Evolutionary conservation across 2,329 filamentous ascomycete species (phyloP).

Genomic region (Xylariaceae sp.): DNA sequence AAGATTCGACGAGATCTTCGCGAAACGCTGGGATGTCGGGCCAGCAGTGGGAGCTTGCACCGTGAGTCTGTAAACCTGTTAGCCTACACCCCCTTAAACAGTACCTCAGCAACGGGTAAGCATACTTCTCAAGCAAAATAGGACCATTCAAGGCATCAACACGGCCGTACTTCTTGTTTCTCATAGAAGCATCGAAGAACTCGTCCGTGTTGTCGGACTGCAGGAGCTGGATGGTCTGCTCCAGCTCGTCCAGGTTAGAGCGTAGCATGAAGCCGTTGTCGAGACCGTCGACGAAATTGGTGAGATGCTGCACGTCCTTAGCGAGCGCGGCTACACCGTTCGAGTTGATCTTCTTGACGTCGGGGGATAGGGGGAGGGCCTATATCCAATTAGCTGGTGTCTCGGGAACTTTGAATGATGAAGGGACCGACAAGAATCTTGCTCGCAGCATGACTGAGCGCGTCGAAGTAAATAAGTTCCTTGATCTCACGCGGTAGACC

Average conservation of each 20-base stretch:
- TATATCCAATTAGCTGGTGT: not conserved
- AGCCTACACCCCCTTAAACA: slow-evolving; percentile 13
- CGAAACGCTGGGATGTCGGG: slow-evolving; percentile 59
- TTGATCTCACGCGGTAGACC: slow-evolving; percentile 95
- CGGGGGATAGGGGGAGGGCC: slow-evolving; percentile 69
- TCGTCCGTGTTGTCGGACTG: slow-evolving; percentile 87
- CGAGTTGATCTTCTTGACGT: slow-evolving; percentile 81
- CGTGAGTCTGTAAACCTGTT: slow-evolving; percentile 50
- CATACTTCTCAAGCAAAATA: slow-evolving; percentile 83
- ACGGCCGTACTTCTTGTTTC: slow-evolving; percentile 89
- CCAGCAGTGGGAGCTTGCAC: slow-evolving; percentile 54
- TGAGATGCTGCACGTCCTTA: slow-evolving; percentile 77
- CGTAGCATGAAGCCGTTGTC: slow-evolving; percentile 79
- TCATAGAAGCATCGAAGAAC: slow-evolving; percentile 85
- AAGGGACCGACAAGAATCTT: slow-evolving; percentile 63
- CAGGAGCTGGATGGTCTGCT: slow-evolving; percentile 88
- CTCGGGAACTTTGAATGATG: too few species aligned
- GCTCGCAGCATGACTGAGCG: slow-evolving; percentile 81
- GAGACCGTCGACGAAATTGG: slow-evolving; percentile 79
- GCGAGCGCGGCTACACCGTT: slow-evolving; percentile 77
- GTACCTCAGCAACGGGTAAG: too few species aligned
- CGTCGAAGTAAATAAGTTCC: slow-evolving; percentile 96
- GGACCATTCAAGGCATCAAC: slow-evolving; percentile 90
- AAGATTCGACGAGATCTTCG: slow-evolving; percentile 68
- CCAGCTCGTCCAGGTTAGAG: slow-evolving; percentile 85